These are phyloP conservation scores for Afroboletus lepidellus DNA, from an alignment of 1,284 basidiomycete genomes.

Conservation along the genomic window DNA sequence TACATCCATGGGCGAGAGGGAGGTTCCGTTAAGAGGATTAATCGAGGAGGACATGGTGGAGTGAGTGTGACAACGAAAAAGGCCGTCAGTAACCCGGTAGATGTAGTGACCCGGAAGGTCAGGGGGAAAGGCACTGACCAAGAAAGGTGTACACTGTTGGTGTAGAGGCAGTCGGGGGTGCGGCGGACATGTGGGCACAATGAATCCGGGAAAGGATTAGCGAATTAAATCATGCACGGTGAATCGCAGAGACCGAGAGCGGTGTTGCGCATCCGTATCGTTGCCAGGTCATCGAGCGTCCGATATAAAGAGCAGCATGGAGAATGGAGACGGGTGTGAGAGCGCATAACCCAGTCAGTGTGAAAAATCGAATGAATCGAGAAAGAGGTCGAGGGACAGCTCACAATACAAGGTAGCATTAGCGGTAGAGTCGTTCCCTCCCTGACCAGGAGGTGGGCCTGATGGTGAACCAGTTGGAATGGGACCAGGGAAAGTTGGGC, in stretches of 20 bases:
- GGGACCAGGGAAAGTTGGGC: background rate
- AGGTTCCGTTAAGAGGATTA: slow-evolving; percentile 1
- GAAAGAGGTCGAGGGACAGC: slow-evolving; percentile 3
- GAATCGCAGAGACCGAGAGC: slow-evolving; percentile 3
- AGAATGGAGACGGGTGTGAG: slow-evolving; percentile 9
- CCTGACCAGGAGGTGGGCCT: background rate
- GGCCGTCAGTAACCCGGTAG: slow-evolving; percentile 6
- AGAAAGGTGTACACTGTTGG: slow-evolving; percentile 33
- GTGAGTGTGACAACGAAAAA: background rate
- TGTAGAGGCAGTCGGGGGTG: background rate
- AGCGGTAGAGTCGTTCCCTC: slow-evolving; percentile 3
- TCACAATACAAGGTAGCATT: slow-evolving; percentile 32
- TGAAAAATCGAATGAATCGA: slow-evolving; percentile 16
- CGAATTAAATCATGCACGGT: slow-evolving; percentile 4
- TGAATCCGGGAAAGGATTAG: background rate
- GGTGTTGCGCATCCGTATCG: background rate
- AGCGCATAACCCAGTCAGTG: slow-evolving; percentile 15
- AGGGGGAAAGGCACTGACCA: slow-evolving; percentile 19
- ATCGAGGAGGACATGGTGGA: slow-evolving; percentile 19
- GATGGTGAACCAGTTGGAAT: background rate
- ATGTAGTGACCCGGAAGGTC: background rate
- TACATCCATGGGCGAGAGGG: slow-evolving; percentile 4
- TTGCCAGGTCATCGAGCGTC: background rate
- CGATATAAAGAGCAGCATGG: background rate
- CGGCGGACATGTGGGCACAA: slow-evolving; percentile 12